Conservation (phyloP, 352 stramenopile species). For the Globisporangium iwayamae region DNA sequence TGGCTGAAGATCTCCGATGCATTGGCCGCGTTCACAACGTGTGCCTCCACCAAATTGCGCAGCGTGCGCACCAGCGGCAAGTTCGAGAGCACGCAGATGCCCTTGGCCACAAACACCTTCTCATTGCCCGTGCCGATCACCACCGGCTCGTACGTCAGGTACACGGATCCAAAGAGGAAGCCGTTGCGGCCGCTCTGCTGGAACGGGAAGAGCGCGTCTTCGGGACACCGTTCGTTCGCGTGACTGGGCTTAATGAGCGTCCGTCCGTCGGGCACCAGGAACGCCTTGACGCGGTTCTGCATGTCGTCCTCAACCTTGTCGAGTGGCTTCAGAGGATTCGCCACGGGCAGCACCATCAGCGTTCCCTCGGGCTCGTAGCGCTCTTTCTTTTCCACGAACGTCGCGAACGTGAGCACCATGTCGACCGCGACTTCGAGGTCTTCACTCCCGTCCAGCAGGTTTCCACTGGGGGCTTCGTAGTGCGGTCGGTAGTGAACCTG, state of each 20-base stretch:
- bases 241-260: constrained; percentile 39
- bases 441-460: constrained; percentile 19
- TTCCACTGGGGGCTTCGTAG: constrained; percentile 43
- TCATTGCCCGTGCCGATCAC: constrained; percentile 40
- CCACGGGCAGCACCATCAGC: constrained; percentile 55
- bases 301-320: constrained; percentile 52
- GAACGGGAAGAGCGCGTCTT: constrained; percentile 67
- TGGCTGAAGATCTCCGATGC: constrained; percentile 45
- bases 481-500: constrained; percentile 83
- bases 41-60: constrained; percentile 51
- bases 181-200: constrained; percentile 72
- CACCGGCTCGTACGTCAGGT: constrained; percentile 67
- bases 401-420: constrained; percentile 67
- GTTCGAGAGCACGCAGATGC: constrained; percentile 64
- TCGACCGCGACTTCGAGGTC: constrained; percentile 40
- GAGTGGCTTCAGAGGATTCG: constrained; percentile 26
- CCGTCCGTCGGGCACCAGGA: constrained; percentile 63
- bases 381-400: constrained; percentile 54
- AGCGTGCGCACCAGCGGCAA: constrained; percentile 61
- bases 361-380: constrained; percentile 32
- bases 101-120: constrained; percentile 55
- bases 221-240: constrained; percentile 29
- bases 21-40: constrained; percentile 31
- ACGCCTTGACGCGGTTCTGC: constrained; percentile 56
- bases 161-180: constrained; percentile 75